phyloP scores from a whole-genome alignment of 2,329 filamentous ascomycete species.

The Hortaea sp. region DNA sequence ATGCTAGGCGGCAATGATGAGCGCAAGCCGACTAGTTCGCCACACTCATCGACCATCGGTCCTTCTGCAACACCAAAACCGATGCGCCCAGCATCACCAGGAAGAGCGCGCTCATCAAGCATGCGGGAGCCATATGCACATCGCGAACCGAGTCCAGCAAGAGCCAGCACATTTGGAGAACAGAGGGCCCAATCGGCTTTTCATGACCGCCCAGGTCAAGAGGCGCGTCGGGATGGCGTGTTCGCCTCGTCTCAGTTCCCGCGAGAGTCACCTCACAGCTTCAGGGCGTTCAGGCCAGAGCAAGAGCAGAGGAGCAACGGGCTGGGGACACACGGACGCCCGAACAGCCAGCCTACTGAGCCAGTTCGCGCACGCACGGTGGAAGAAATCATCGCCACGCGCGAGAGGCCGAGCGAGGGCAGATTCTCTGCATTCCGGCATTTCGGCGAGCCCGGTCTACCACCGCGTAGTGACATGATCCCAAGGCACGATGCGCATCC shows the following conservation, averaged over 20 bases:
- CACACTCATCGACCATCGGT: conserved; percentile 18
- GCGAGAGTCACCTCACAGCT: conserved; percentile 22
- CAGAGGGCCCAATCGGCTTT: conserved; percentile 12
- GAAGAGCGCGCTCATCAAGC: conserved; percentile 27
- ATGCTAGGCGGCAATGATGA: conserved; percentile 46
- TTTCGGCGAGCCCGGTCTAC: conserved; percentile 13
- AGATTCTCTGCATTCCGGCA: conserved; percentile 16
- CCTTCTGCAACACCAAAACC: conserved; percentile 26
- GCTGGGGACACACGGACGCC: conserved; percentile 15
- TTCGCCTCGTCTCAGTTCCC: conserved; percentile 23
- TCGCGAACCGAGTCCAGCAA: conserved; percentile 16
- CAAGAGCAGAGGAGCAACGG: conserved; percentile 16
- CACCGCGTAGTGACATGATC: conserved; percentile 9
- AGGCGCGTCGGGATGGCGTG: conserved; percentile 19
- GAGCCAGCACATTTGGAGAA: conserved; percentile 15
- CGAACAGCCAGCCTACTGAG: conserved; percentile 27
- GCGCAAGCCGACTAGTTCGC: conserved; percentile 20
- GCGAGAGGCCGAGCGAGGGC: conserved; percentile 14
- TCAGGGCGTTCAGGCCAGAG: conserved; percentile 19
- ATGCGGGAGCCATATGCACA: conserved; percentile 23
- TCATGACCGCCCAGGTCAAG: conserved; percentile 15
- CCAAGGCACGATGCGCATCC: conserved; percentile 14
- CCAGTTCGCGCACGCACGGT: conserved; percentile 8
- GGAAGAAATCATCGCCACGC: conserved; percentile 14
- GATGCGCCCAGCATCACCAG: conserved; percentile 40